Evolutionary conservation across 345 rosid species (phyloP), one percentile per base, ranked within the genome.

Genomic region (Fremontodendron californicum): DNA sequence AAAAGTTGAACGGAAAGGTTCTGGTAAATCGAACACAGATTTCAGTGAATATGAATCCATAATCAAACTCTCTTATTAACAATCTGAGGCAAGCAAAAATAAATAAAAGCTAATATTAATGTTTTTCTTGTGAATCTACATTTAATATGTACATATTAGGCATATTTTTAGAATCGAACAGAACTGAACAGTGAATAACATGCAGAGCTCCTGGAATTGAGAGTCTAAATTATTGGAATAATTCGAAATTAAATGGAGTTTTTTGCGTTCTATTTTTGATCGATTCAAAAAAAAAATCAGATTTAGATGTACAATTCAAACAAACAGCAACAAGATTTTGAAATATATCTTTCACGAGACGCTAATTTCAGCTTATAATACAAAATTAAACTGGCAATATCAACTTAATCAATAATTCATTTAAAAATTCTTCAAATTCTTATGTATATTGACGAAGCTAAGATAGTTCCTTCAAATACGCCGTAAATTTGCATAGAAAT

Each of bases 41-140:
- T 90, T 93, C 48, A 95, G 80, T 37, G 93, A 25, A 68, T 88
- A 88, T 16, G 89, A 84, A 81, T 95, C 99, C 98, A 92, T 93
- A 16, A 39, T 68, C 35, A 73, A 45, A 21, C 51, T 51, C 58
- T 6, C 40, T n/a, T 40, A 4, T 43, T 45, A 25, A 54, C 79
- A 69, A 67, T 73, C 85, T 84, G 82, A 75, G 21, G 61, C 67
- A 71, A 52, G 31, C 1, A 39, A 39, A 54, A 45, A 65, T 15
- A 18, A 52, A 42, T 0, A 37, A 39, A 29, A 37, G 52, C 15
- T 12, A 23, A 2, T 27, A 23, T 9, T 7, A 73, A 13, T 40
- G 6, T n/a, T 15, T 3, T 58, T 58, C 55, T 13, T 25, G 4
- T 57, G 49, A 74, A 58, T 58, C 25, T 27, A 8, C 6, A 15